Percentiles rank a stretch among this genome's conserved stretches.
phyloP scores from a whole-genome alignment of 1,284 basidiomycete species.

The Austroboletus olivaceoglutinosus region DNA sequence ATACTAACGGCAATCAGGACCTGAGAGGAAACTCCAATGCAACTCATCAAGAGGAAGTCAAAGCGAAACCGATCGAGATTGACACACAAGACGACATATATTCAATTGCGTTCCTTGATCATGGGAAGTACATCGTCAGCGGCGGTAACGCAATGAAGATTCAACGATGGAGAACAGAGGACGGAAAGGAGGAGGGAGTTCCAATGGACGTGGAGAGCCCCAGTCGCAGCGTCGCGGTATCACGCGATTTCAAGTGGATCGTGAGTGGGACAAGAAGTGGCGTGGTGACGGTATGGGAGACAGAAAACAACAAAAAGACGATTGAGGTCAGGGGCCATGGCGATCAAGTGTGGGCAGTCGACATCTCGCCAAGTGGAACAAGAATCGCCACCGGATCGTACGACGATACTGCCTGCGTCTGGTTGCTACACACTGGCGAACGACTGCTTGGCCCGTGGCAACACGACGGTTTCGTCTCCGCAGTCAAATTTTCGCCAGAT shows the following conservation, averaged over 20 bases:
- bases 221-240: constrained; percentile 4
- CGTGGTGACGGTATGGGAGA: constrained; percentile 7
- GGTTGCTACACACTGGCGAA: background rate
- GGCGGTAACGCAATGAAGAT: no score
- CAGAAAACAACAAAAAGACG: background rate
- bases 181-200: constrained; percentile 4
- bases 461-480: background rate
- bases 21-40: no score
- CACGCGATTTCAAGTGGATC: background rate
- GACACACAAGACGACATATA: no score
- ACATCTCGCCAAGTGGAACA: constrained; percentile 10
- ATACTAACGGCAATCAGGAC: no score
- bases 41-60: no score
- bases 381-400: constrained; percentile 6
- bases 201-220: constrained; percentile 1
- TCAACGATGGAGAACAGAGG: background rate
- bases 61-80: no score
- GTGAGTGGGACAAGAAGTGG: constrained; percentile 5
- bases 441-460: background rate
- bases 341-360: background rate
- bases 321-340: background rate
- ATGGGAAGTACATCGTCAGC: no score
- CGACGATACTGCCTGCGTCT: constrained; percentile 10
- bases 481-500: constrained; percentile 14
- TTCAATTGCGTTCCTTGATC: no score